Base-by-base conservation (phyloP, 345 rosid species). In the Excoecaria agallocha region DNA sequence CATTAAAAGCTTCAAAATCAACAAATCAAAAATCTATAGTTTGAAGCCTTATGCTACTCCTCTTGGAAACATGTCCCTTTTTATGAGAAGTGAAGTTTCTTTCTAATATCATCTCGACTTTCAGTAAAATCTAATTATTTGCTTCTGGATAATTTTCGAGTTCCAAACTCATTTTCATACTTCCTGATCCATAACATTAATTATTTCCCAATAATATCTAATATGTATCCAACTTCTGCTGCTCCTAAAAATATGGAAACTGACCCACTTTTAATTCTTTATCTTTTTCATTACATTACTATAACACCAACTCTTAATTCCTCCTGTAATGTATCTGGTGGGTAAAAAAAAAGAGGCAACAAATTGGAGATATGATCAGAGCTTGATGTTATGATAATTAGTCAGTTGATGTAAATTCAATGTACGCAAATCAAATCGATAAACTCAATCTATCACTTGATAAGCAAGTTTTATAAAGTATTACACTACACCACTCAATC, bases 391-490 rank as follows among this genome's bases (percentile, higher is more conserved):
- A 22, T 22, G 37, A 61, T 35, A 37, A 61, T 37, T 61, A 61
- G 70, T 69, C 64, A 76, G 50, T 61, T 41, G 64, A 43, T 46
- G 71, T 25, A 72, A 56, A 50, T 77, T 72, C 80, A 77, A 19
- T 72, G 72, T 38, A 77, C 30, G 49, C 52, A 56, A 58, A 62
- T 58, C 38, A 9, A 12, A 60, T 46, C 54, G 48, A 67, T 60
- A 61, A 66, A 78, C 73, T 61, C 48, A 67, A 68, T 19, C 64
- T 25, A 72, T 78, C 73, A 59, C 11, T 66, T 66, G 72, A 77
- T 77, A 66, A 46, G 39, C 62, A 68, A 38, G 5, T 19, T 49
- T 45, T 25, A 20, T 20, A 5, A 75, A 75, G 73, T 68, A 48
- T 59, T 70, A 63, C 12, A 59, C 60, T 24, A 68, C 69, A 60